Evolutionary conservation across 176 grass and related monocot species (phyloP).

Genomic region (Oryza australiensis): DNA sequence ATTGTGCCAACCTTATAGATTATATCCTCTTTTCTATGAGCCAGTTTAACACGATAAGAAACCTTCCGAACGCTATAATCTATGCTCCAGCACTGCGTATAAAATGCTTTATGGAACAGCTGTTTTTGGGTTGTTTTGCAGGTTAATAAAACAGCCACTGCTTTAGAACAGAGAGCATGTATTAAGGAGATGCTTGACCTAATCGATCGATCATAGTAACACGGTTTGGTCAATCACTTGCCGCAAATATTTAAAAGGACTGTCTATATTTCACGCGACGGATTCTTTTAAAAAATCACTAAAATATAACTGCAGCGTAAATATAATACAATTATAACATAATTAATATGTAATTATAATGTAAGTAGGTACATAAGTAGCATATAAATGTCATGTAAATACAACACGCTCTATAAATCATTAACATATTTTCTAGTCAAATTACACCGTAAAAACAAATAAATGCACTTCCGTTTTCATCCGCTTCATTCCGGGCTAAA

Average conservation of each 20-base stretch:
- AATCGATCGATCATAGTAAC: neutral
- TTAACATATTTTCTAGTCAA: no score
- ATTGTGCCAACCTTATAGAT: neutral
- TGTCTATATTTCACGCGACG: no score
- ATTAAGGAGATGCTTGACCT: slow-evolving; percentile 10
- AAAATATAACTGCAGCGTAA: no score
- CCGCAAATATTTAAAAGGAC: neutral
- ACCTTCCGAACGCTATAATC: neutral
- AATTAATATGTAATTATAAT: no score
- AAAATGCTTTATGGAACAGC: neutral
- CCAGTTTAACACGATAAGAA: slow-evolving; percentile 32
- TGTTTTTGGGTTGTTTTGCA: neutral
- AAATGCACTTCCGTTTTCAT: no score
- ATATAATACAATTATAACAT: no score
- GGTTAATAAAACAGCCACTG: neutral
- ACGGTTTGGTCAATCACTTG: neutral
- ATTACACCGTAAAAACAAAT: no score
- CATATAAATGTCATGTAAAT: no score
- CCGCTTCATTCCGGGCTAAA: no score
- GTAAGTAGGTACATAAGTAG: no score
- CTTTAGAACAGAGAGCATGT: neutral
- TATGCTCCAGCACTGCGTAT: slow-evolving; percentile 10
- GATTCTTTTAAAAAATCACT: no score
- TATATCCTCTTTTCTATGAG: neutral
- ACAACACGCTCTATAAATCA: no score